These are phyloP conservation scores for Citropsis articulata DNA, from an alignment of 345 rosid genomes.

Conservation along the genomic window DNA sequence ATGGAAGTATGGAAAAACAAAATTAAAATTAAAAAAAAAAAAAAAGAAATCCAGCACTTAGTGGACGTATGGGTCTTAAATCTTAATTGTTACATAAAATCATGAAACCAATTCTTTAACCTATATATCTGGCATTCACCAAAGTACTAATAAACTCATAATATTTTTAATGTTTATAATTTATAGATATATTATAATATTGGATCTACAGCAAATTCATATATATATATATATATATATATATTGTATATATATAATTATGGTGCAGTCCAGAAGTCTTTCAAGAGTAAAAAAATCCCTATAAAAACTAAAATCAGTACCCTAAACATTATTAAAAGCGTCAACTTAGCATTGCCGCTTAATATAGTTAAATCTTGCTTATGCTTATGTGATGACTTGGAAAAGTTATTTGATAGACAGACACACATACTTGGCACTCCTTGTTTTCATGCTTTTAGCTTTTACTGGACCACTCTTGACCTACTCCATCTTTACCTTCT, in stretches of 20 bases:
- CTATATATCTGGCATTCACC: not conserved
- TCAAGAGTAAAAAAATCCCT: too few species aligned
- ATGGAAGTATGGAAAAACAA: constrained; percentile 4
- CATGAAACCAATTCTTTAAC: not conserved
- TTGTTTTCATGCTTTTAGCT: constrained; percentile 15
- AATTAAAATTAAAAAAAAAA: not conserved
- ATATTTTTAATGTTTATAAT: too few species aligned
- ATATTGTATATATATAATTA: too few species aligned
- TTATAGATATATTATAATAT: too few species aligned
- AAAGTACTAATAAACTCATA: not conserved
- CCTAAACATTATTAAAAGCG: too few species aligned
- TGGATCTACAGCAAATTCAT: too few species aligned
- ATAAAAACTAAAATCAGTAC: too few species aligned
- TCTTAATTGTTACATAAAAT: constrained; percentile 8
- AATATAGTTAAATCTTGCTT: not conserved
- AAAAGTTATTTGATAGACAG: not conserved
- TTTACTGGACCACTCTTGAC: too few species aligned
- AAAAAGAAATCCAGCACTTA: constrained; percentile 6
- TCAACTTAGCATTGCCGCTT: not conserved
- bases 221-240: too few species aligned
- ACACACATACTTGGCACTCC: not conserved
- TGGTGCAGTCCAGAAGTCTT: too few species aligned
- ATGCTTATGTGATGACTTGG: not conserved
- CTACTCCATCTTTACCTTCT: constrained; percentile 2
- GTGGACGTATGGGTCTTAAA: constrained; percentile 22